phyloP scores from a whole-genome alignment of 495 filamentous ascomycete species.

The Talaromyces ruber region DNA sequence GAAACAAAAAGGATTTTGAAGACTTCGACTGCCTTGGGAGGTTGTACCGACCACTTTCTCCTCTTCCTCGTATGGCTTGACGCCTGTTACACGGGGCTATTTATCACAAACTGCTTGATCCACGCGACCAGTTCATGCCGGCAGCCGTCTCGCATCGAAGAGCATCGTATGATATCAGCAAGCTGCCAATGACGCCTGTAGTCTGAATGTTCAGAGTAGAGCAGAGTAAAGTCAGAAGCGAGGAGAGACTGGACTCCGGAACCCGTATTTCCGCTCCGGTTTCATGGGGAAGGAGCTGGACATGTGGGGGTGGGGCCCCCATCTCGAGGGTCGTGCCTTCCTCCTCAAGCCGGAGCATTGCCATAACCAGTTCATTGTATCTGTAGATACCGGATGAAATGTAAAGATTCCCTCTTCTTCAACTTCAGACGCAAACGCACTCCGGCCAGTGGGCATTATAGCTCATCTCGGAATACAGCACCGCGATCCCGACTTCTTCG shows the following conservation, averaged over 20 bases:
- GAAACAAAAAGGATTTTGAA: too few relatives aligned
- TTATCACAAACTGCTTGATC: neutral
- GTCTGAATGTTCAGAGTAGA: neutral
- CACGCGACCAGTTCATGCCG: neutral
- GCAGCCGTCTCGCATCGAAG: neutral
- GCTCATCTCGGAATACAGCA: neutral
- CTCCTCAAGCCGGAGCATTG: neutral
- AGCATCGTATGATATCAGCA: neutral
- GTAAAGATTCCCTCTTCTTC: neutral
- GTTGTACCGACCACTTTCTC: neutral
- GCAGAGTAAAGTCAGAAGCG: neutral
- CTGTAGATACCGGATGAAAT: neutral
- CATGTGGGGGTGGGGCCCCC: too few relatives aligned
- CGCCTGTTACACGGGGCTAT: neutral
- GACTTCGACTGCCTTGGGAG: neutral
- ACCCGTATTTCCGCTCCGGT: too few relatives aligned
- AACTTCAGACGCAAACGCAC: neutral
- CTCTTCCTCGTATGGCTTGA: neutral
- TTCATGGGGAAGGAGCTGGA: too few relatives aligned
- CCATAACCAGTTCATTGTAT: neutral
- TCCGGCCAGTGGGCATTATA: neutral
- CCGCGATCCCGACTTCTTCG: neutral
- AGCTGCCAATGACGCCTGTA: neutral
- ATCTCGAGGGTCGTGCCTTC: neutral
- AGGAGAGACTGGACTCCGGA: too few relatives aligned